Base-by-base conservation (phyloP, 305 asterid species). In the Caryopteris hybrid region DNA sequence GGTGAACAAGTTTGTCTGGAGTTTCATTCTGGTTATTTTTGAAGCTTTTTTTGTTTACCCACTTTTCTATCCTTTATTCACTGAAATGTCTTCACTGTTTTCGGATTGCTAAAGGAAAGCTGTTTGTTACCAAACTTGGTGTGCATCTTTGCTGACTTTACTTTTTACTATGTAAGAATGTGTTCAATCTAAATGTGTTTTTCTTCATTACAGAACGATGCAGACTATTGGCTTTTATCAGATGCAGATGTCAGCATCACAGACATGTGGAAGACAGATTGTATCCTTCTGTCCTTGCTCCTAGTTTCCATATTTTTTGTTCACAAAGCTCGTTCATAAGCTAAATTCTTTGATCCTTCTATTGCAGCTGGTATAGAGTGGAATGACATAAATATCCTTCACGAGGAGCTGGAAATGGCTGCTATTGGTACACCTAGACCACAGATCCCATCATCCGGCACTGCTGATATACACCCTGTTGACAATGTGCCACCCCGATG, bases 221-320 rank as follows among this genome's bases (percentile, higher is more conserved):
- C 91, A 33, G 99, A 94, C 85, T 94, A 94, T 73, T 94, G 96
- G 96, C 91, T 94, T 74, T 68, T 79, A 60, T 83, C 99, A 50
- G 96, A 88, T 38, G 83, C 86, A 65, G 88, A 76, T 71, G 83
- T 91, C 79, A 94, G 99, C 91, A 82, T 91, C 56, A 88, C 98
- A 25, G 94, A 92, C 74, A 82, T 93, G 96, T 93, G 99, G 99
- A 85, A 84, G 83, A 73, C 86, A 20, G 98, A 86, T 68, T 74
- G 96, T 90, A 83, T 70, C 55, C 78, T 80, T 73, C 64, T 64
- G 41, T 20, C 33, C 8, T 43, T 52, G 60, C 53, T 61, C 31
- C 48, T 53, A n/a, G n/a, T n/a, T n/a, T n/a, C n/a, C 70, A 36
- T 62, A 31, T 5, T 27, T 56, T 38, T 23, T 12, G 51, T 16